Conservation (phyloP, 2,329 filamentous ascomycete species). For the Plenodomus lindquistii region DNA sequence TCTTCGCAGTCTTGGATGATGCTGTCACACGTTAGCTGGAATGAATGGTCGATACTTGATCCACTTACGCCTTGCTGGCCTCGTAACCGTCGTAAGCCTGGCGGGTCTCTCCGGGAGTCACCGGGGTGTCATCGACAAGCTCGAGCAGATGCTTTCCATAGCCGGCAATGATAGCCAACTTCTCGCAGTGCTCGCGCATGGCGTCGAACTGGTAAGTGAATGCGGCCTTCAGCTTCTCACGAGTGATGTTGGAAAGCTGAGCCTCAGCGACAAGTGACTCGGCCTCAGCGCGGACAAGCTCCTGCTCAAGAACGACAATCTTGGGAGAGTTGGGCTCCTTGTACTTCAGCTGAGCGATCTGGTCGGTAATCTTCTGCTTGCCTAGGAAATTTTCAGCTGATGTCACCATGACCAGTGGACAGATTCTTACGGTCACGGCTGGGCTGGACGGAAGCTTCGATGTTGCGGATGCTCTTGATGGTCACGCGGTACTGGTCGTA, state of each 20-base stretch:
- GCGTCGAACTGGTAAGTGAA: conserved; percentile 99
- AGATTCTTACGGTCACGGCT: conserved; percentile 82
- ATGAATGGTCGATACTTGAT: not conserved
- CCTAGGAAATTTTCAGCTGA: conserved; percentile 54
- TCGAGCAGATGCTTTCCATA: conserved; percentile 98
- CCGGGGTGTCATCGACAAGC: conserved; percentile 92
- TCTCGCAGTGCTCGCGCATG: conserved; percentile 95
- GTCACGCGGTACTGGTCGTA: conserved; percentile 99
- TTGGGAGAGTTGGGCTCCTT: conserved; percentile 98
- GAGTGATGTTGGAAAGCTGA: conserved; percentile 98
- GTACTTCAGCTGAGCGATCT: conserved; percentile 98
- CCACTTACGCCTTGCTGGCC: conserved; percentile 77
- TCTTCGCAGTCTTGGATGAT: conserved; percentile 99
- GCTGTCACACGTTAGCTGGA: conserved; percentile 45
- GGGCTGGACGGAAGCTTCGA: conserved; percentile 96
- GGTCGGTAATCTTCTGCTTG: conserved; percentile 99
- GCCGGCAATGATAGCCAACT: conserved; percentile 95
- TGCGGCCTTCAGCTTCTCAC: conserved; percentile 97
- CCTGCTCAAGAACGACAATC: conserved; percentile 97
- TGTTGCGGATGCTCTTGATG: conserved; percentile 99
- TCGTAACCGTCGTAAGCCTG: conserved; percentile 97
- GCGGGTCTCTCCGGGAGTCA: conserved; percentile 95
- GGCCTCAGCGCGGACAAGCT: conserved; percentile 95
- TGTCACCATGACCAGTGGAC: not conserved
- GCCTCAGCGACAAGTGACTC: conserved; percentile 99